These are phyloP conservation scores for Staphylotrichum longicolle DNA, from an alignment of 495 filamentous ascomycete genomes.

Conservation along the genomic window DNA sequence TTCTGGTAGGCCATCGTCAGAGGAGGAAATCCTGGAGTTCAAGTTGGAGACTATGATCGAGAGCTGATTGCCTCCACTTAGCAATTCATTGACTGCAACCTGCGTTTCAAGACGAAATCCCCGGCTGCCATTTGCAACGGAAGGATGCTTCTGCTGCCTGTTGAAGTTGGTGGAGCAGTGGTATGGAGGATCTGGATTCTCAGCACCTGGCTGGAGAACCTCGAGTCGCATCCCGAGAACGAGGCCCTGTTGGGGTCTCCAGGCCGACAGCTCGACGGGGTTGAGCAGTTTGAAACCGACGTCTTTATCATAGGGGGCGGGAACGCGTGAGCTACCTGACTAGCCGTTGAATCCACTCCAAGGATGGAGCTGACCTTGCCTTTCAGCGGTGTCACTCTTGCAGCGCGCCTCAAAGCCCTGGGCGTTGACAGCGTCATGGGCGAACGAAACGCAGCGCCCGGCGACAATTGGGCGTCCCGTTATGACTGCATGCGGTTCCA, in stretches of 20 bases:
- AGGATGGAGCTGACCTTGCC: too few relatives aligned
- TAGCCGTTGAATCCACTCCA: too few relatives aligned
- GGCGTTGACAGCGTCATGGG: constrained; percentile 35
- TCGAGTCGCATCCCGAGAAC: constrained; percentile 33
- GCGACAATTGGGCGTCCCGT: constrained; percentile 38
- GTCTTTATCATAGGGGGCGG: constrained; percentile 40
- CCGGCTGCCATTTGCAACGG: too few relatives aligned
- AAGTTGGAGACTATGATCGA: neutral
- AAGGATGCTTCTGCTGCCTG: too few relatives aligned
- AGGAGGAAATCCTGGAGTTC: neutral
- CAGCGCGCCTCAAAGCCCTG: constrained; percentile 38
- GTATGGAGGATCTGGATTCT: constrained; percentile 40
- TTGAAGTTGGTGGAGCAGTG: constrained; percentile 5
- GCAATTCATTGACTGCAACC: constrained; percentile 31
- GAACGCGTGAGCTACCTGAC: constrained; percentile 29
- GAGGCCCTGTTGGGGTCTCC: constrained; percentile 27
- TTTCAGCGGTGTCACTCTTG: constrained; percentile 25
- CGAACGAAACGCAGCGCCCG: constrained; percentile 33
- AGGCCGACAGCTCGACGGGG: constrained; percentile 19
- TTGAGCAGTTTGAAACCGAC: constrained; percentile 30
- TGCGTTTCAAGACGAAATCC: constrained; percentile 23
- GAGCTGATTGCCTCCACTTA: neutral
- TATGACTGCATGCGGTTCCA: constrained; percentile 39
- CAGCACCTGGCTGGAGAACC: constrained; percentile 31
- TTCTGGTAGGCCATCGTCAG: constrained; percentile 22